These are phyloP conservation scores for Leishmania turanica DNA, from an alignment of 208 protist genomes.

Conservation along the genomic window DNA sequence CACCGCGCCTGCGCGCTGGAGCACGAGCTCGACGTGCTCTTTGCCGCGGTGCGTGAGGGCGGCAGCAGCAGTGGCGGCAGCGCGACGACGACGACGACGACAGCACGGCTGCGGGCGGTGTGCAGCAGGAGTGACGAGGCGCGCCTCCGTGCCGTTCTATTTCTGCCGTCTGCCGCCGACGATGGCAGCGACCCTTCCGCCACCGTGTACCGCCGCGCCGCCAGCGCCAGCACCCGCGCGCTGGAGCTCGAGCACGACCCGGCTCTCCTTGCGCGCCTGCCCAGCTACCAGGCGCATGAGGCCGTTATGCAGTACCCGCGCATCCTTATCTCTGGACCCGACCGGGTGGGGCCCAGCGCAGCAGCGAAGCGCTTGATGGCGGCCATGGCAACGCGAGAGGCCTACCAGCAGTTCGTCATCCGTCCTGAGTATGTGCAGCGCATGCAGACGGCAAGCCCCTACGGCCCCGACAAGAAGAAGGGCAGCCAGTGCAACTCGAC, in stretches of 20 bases:
- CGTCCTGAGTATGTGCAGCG: neutral
- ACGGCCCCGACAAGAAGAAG: neutral
- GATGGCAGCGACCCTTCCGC: slow-evolving; percentile 4
- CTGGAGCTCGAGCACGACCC: slow-evolving; percentile 20
- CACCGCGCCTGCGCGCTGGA: slow-evolving; percentile 54
- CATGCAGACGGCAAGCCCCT: neutral
- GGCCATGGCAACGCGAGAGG: slow-evolving; percentile 37
- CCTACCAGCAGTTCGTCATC: slow-evolving; percentile 52
- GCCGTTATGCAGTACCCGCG: slow-evolving; percentile 59
- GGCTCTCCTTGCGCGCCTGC: slow-evolving; percentile 15
- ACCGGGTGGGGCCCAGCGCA: slow-evolving; percentile 23
- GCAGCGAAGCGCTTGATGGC: slow-evolving; percentile 43
- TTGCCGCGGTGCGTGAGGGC: slow-evolving; percentile 14
- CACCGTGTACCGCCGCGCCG: slow-evolving; percentile 4
- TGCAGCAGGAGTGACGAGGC: neutral
- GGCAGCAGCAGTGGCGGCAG: neutral
- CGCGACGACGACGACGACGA: neutral
- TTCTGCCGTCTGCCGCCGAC: slow-evolving; percentile 12
- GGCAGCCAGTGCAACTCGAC: neutral
- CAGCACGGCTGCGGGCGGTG: neutral
- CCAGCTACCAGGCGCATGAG: slow-evolving; percentile 25
- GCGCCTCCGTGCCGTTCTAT: slow-evolving; percentile 6
- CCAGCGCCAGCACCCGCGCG: slow-evolving; percentile 8
- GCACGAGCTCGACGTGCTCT: slow-evolving; percentile 75
- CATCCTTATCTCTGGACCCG: slow-evolving; percentile 72